These are phyloP conservation scores for Trichoderma semiorbis DNA, from an alignment of 2,329 filamentous ascomycete genomes.

Conservation along the genomic window DNA sequence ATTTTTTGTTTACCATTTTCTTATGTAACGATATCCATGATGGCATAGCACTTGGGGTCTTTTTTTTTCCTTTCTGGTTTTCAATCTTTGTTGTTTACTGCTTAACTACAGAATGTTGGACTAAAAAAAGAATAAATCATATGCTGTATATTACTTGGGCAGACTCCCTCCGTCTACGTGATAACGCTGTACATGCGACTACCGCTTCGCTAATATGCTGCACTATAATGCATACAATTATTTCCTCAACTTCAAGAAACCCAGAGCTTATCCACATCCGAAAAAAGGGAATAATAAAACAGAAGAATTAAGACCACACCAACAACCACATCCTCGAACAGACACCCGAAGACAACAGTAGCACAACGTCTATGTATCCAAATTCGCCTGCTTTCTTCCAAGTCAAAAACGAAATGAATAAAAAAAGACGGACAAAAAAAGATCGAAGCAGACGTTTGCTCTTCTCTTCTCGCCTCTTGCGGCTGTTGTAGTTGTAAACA, in stretches of 20 bases:
- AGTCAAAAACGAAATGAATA: not conserved
- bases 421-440: not conserved
- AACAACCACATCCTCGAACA: not conserved
- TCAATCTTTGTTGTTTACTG: not conserved
- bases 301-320: not conserved
- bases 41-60: slow-evolving; percentile 1
- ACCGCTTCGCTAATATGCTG: not conserved
- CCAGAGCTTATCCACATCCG: not conserved
- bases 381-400: not conserved
- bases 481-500: slow-evolving; percentile 33
- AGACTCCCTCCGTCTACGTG: not conserved
- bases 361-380: not conserved
- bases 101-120: not conserved
- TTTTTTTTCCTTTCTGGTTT: not conserved
- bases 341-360: not conserved
- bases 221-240: not conserved
- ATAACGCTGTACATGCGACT: not conserved
- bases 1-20: not conserved
- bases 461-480: not conserved
- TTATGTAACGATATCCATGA: slow-evolving; percentile 13
- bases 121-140: not conserved
- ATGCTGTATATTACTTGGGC: not conserved
- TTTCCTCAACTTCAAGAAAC: not conserved
- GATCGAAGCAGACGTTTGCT: not conserved
- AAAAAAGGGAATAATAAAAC: not conserved